Conservation (phyloP, 2,329 filamentous ascomycete species). For the Xylariaceae sp. region DNA sequence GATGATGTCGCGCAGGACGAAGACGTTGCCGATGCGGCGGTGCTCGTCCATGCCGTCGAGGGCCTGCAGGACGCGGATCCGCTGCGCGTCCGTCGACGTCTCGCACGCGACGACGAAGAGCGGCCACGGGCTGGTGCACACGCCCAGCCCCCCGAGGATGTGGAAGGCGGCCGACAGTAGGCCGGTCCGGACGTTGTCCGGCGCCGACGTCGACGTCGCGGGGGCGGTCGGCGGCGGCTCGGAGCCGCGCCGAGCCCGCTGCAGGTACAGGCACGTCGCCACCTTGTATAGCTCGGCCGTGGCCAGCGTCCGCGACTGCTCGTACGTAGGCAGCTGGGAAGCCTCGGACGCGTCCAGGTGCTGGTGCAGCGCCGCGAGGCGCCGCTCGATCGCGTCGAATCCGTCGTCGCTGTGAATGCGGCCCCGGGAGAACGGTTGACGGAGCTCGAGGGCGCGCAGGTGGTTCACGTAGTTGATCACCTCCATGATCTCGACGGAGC, state of each 20-base stretch:
- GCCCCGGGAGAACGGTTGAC: slow-evolving; percentile 15
- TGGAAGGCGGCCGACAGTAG: slow-evolving; percentile 29
- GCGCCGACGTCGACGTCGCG: slow-evolving; percentile 8
- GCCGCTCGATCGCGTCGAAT: slow-evolving; percentile 18
- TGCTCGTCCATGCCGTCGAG: slow-evolving; percentile 34
- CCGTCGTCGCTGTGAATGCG: slow-evolving; percentile 20
- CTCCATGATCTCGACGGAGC: slow-evolving; percentile 37
- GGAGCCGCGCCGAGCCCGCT: slow-evolving; percentile 19
- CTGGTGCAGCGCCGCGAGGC: slow-evolving; percentile 20
- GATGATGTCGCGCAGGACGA: slow-evolving; percentile 34
- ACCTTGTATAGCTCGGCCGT: slow-evolving; percentile 46
- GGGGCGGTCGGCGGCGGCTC: no score
- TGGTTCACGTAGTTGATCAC: slow-evolving; percentile 35
- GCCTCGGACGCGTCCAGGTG: slow-evolving; percentile 21
- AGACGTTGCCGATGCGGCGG: slow-evolving; percentile 37
- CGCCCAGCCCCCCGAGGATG: slow-evolving; percentile 28
- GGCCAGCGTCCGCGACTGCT: slow-evolving; percentile 25
- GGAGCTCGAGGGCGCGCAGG: slow-evolving; percentile 24
- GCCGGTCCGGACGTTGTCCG: slow-evolving; percentile 18
- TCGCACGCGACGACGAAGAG: slow-evolving; percentile 40
- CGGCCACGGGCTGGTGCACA: slow-evolving; percentile 42
- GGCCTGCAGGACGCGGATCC: slow-evolving; percentile 31
- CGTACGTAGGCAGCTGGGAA: slow-evolving; percentile 20
- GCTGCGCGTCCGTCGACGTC: slow-evolving; percentile 31
- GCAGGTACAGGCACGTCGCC: slow-evolving; percentile 36